Base-by-base conservation (phyloP, 495 filamentous ascomycete genomes). In the Daldinia grandis region DNA sequence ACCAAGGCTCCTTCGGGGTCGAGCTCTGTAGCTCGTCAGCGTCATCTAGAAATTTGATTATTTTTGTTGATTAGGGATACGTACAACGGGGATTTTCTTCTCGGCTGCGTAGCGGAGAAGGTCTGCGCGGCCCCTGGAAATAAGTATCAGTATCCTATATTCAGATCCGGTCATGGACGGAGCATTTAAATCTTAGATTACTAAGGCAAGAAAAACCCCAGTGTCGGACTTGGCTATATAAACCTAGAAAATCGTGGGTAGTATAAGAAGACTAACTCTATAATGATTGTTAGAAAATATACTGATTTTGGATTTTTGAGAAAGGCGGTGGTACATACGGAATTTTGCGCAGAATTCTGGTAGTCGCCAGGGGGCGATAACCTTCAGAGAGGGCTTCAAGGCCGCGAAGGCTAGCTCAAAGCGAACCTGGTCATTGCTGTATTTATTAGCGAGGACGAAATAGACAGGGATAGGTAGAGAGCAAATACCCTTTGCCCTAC, bases 341-440 rank as follows among this genome's bases (percentile, higher is more conserved):
- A 64, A 72, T 19, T 64, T 59, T 74, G 92, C 81, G 84, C 89
- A 93, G 86, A 98, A 97, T 75, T 89, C 87, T 53, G 92, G 90
- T 54, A 92, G 83, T 68, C 95, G 84, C 94, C 95, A 97, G 31
- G 93, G 95, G 51, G 93, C 93, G 77, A 97, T 92, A 81, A 96
- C 86, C 81, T 94, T 92, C 81, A 94, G 91, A 50, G 81, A 80
- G 61, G 92, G 92, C 79, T 93, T 85, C 69, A 90, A 81, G 62
- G 91, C 91, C 76, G 50, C 35, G 27, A 53, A 53, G n/a, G 50
- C 50, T 5, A 53, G 8, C 14, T 53, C 50, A 25, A 53, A 53
- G 14, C 50, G 50, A 30, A 53, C 50, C 30, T 53, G 50, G 12
- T 53, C 50, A 25, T 53, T 53, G 24, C 50, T 53, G 3, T 15